Percentiles rank a stretch among this genome's conserved stretches.
These are phyloP conservation scores for Forsythia viridissima DNA, from an alignment of 257 asterid species.

Conservation along the genomic window DNA sequence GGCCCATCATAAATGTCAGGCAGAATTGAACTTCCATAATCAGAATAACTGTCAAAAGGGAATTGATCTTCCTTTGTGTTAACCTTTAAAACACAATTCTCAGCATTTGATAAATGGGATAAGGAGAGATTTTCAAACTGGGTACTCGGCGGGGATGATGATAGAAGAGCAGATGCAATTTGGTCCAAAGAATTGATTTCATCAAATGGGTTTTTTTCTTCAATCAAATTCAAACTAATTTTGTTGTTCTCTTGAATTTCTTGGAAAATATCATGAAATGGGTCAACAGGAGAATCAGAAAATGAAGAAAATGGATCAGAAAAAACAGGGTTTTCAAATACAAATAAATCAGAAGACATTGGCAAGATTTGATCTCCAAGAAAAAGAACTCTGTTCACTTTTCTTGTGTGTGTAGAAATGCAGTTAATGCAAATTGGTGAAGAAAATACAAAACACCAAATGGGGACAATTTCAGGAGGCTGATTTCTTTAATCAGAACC, in stretches of 20 bases:
- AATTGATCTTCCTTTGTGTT: constrained; percentile 58
- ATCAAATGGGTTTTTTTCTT: constrained; percentile 24
- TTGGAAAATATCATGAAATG: constrained; percentile 34
- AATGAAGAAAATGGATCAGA: constrained; percentile 59
- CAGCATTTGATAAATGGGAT: constrained; percentile 30
- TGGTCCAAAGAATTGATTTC: constrained; percentile 36
- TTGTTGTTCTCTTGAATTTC: constrained; percentile 26
- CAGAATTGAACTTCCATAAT: constrained; percentile 25
- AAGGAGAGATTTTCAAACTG: constrained; percentile 57
- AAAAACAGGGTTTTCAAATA: constrained; percentile 52
- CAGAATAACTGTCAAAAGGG: constrained; percentile 28
- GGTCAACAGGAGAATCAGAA: constrained; percentile 35
- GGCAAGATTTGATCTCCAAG: neutral
- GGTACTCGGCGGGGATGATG: constrained; percentile 11
- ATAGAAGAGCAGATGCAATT: constrained; percentile 21
- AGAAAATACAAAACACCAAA: constrained; percentile 18
- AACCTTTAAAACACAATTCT: constrained; percentile 35
- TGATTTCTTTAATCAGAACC: constrained; percentile 30
- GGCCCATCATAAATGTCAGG: constrained; percentile 31
- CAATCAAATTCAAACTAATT: constrained; percentile 12
- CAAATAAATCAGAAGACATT: constrained; percentile 73
- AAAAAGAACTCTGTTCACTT: neutral
- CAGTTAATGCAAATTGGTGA: constrained; percentile 21
- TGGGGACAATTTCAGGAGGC: constrained; percentile 23
- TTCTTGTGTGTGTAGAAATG: neutral